A percentile compares a stretch with the other conserved stretches of the same genome.
Conservation (phyloP, 352 stramenopile species). For the Pythium chondricola region DNA sequence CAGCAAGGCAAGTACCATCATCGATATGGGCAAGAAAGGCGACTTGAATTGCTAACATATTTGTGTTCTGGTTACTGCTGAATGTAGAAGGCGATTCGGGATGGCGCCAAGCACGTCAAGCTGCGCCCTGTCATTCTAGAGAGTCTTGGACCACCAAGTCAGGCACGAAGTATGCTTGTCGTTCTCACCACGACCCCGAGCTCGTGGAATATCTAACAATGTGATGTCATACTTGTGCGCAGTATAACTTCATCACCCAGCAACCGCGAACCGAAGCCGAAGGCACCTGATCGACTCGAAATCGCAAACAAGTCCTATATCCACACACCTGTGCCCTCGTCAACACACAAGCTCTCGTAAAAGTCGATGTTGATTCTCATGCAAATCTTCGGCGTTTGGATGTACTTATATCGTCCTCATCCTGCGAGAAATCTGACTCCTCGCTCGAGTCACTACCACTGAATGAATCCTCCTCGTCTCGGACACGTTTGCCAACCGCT, state of each 20-base stretch:
- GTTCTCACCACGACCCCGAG: too few relatives aligned
- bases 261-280: slow-evolving; percentile 10
- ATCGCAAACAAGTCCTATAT: too few relatives aligned
- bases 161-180: slow-evolving; percentile 22
- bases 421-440: slow-evolving; percentile 22
- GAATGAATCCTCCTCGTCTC: slow-evolving; percentile 14
- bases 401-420: slow-evolving; percentile 6
- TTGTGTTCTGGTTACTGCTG: neutral
- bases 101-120: slow-evolving; percentile 49
- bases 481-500: too few relatives aligned
- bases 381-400: slow-evolving; percentile 1
- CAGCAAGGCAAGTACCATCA: slow-evolving; percentile 31
- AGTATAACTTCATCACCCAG: slow-evolving; percentile 24
- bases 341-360: neutral
- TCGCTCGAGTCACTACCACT: slow-evolving; percentile 34
- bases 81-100: slow-evolving; percentile 31
- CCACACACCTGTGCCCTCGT: neutral
- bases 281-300: too few relatives aligned
- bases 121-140: slow-evolving; percentile 48
- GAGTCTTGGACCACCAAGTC: slow-evolving; percentile 34
- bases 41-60: too few relatives aligned
- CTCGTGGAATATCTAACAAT: neutral
- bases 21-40: too few relatives aligned
- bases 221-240: neutral
- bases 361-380: too few relatives aligned